Percentiles rank a stretch among this genome's conserved stretches.
Conservation (phyloP, 371 early-diverging fungal genomes). For the Mortierella sp. region DNA sequence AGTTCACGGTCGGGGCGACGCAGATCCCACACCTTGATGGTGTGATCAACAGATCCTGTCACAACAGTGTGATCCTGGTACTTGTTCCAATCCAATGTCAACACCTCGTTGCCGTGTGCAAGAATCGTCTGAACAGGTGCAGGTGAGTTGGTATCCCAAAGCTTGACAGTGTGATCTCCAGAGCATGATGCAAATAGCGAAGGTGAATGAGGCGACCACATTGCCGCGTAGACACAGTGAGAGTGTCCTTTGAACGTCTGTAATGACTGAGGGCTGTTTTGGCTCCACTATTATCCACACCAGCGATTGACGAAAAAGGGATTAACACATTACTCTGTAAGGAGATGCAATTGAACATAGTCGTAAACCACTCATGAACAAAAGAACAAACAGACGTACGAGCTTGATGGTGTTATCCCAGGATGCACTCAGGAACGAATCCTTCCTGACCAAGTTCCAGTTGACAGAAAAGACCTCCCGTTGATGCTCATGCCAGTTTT, state of each 20-base stretch:
- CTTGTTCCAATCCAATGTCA: conserved; percentile 97
- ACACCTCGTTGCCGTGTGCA: conserved; percentile 90
- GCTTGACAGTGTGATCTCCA: conserved; percentile 90
- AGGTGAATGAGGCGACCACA: conserved; percentile 88
- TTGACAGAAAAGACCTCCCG: conserved; percentile 94
- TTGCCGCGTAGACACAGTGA: conserved; percentile 89
- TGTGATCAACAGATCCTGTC: conserved; percentile 91
- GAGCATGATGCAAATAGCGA: conserved; percentile 88
- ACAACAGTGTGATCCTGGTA: conserved; percentile 85
- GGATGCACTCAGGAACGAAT: conserved; percentile 89
- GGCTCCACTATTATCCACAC: conserved; percentile 82
- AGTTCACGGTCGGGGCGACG: conserved; percentile 82
- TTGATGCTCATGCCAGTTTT: conserved; percentile 94
- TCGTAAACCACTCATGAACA: background rate
- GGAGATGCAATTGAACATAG: background rate
- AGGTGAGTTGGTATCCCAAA: conserved; percentile 89
- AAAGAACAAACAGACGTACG: conserved; percentile 62
- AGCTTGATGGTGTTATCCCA: conserved; percentile 97
- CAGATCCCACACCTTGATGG: conserved; percentile 92
- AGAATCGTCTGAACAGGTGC: conserved; percentile 78
- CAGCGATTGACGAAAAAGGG: background rate
- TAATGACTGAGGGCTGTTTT: conserved; percentile 82
- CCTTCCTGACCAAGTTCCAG: conserved; percentile 93
- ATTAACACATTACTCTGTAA: background rate
- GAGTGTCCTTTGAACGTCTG: conserved; percentile 88